These are phyloP conservation scores for Cercospora brassicicola DNA, from an alignment of 2,329 filamentous ascomycete genomes.

Conservation along the genomic window DNA sequence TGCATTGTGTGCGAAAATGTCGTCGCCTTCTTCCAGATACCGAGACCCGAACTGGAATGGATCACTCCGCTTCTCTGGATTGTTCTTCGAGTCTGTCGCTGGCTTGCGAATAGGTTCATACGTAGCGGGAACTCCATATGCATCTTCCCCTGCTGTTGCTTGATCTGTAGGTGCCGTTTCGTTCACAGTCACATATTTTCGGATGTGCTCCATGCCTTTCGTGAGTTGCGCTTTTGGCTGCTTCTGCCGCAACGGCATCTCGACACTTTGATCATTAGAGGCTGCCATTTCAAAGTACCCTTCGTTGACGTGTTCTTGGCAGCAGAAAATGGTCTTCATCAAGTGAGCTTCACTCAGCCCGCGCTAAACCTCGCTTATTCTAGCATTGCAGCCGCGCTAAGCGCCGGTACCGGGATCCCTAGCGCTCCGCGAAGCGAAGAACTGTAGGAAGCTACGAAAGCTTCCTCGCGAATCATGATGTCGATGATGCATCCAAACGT, in stretches of 20 bases:
- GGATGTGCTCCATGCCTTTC: constrained; percentile 56
- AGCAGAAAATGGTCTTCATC: constrained; percentile 15
- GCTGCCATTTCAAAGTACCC: constrained; percentile 21
- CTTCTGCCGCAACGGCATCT: constrained; percentile 30
- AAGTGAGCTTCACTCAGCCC: background rate
- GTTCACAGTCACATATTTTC: constrained; percentile 49
- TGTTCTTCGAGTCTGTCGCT: constrained; percentile 63
- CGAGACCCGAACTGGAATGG: constrained; percentile 96
- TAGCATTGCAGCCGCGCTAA: background rate
- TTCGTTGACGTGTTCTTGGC: constrained; percentile 27
- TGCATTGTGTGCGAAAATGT: constrained; percentile 96
- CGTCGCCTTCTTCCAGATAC: constrained; percentile 75
- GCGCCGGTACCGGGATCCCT: background rate
- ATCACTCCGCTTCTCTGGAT: constrained; percentile 82
- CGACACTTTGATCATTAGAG: constrained; percentile 7
- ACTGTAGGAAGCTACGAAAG: background rate
- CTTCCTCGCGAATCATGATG: background rate
- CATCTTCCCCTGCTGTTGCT: constrained; percentile 40
- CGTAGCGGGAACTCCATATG: constrained; percentile 53
- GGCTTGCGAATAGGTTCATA: constrained; percentile 49
- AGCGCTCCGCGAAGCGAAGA: background rate
- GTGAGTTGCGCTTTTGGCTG: constrained; percentile 48
- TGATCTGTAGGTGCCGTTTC: constrained; percentile 35
- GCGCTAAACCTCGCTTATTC: background rate
- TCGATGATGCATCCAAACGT: background rate